Evolutionary conservation across 495 filamentous ascomycete genomes (phyloP).

Genomic region (Ramalina intermedia): DNA sequence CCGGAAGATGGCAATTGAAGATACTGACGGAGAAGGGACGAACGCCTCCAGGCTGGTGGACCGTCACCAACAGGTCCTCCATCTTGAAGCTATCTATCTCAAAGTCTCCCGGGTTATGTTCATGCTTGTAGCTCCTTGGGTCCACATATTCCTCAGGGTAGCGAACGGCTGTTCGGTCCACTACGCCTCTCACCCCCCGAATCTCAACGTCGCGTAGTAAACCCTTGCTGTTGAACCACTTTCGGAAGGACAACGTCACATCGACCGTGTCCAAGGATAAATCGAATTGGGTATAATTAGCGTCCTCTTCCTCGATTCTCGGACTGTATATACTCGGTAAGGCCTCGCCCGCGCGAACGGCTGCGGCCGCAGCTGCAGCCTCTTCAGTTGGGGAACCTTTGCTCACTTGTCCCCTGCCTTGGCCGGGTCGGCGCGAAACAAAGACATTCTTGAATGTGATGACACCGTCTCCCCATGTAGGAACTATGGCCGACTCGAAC

Average conservation of each 20-base stretch:
- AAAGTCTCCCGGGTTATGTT: conserved; percentile 86
- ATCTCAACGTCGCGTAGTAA: conserved; percentile 84
- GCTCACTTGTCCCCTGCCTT: conserved; percentile 60
- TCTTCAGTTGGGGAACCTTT: conserved; percentile 83
- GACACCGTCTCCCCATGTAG: conserved; percentile 83
- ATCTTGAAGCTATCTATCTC: conserved; percentile 93
- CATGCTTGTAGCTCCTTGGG: conserved; percentile 72
- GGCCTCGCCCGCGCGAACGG: conserved; percentile 34
- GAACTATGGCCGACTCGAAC: conserved; percentile 95
- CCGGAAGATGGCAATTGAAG: conserved; percentile 85
- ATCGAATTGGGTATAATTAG: conserved; percentile 96
- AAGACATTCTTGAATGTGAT: conserved; percentile 97
- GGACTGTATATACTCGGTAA: conserved; percentile 1
- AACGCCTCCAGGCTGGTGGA: conserved; percentile 83
- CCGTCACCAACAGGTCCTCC: conserved; percentile 80
- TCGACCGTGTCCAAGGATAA: conserved; percentile 89
- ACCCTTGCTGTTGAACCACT: conserved; percentile 96
- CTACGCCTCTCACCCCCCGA: conserved; percentile 87
- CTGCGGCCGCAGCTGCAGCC: conserved; percentile 72
- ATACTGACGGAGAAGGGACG: conserved; percentile 90
- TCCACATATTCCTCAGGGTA: conserved; percentile 60
- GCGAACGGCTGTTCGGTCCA: conserved; percentile 71
- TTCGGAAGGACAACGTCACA: conserved; percentile 90
- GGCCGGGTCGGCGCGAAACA: conserved; percentile 79
- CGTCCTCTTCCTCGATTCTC: conserved; percentile 58